Evolutionary conservation across 2,329 filamentous ascomycete species (phyloP).

Genomic region (Huntiella omanensis): DNA sequence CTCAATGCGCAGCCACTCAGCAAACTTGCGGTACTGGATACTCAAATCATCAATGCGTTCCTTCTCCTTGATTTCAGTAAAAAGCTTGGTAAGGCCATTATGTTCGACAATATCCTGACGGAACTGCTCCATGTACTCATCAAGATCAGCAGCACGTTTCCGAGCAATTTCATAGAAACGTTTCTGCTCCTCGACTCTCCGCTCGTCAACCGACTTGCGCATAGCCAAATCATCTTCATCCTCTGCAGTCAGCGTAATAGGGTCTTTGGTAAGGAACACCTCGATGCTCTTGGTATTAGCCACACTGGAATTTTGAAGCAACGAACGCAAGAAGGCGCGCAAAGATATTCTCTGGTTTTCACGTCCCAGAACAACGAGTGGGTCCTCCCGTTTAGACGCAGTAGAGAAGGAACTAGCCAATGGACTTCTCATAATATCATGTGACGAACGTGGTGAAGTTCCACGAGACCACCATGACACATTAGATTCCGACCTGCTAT

Average conservation of each 20-base stretch:
- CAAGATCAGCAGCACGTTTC: conserved; percentile 74
- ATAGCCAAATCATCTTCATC: conserved; percentile 65
- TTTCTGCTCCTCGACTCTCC: conserved; percentile 78
- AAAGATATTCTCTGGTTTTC: conserved; percentile 85
- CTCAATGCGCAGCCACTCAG: conserved; percentile 94
- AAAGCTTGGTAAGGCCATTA: conserved; percentile 80
- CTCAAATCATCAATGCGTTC: conserved; percentile 72
- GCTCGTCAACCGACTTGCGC: conserved; percentile 68
- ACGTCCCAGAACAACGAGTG: conserved; percentile 38
- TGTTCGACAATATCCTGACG: conserved; percentile 46
- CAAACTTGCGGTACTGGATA: conserved; percentile 93
- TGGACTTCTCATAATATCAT: conserved; percentile 9
- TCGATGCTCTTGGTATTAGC: conserved; percentile 66
- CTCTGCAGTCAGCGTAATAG: conserved; percentile 58
- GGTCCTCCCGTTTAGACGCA: conserved; percentile 9
- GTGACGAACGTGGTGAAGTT: conserved; percentile 12
- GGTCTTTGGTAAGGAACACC: conserved; percentile 62
- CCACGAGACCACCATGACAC: conserved; percentile 6
- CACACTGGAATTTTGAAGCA: conserved; percentile 69
- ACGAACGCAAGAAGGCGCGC: conserved; percentile 70
- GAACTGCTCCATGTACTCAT: conserved; percentile 94
- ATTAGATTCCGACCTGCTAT: conserved; percentile 14
- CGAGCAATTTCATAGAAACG: conserved; percentile 91
- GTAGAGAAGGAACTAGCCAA: conserved; percentile 7
- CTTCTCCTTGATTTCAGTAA: conserved; percentile 84